phyloP scores from a whole-genome alignment of 1,139 yeast species.

The Eremothecium sinecaudum region DNA sequence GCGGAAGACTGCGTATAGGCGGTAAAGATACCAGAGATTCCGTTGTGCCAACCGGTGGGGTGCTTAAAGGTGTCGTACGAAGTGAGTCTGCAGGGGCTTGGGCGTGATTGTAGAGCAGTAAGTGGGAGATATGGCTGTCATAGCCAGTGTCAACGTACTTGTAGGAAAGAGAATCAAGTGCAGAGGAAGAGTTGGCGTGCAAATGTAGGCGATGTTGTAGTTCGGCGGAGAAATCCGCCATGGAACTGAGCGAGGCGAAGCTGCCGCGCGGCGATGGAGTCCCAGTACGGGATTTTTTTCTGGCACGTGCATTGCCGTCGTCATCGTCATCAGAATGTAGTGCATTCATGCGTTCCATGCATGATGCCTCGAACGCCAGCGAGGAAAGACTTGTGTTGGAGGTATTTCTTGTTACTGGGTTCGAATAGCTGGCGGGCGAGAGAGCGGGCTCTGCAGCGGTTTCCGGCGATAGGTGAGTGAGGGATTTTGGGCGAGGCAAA shows the following conservation, averaged over 20 bases:
- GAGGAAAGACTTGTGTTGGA: slow-evolving; percentile 4
- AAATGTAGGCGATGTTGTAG: slow-evolving; percentile 3
- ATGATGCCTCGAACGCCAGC: slow-evolving; percentile 5
- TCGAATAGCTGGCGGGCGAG: slow-evolving; percentile 1
- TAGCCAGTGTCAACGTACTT: slow-evolving; percentile 2
- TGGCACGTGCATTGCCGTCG: slow-evolving; percentile 7
- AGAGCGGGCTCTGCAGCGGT: neutral
- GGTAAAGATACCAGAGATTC: slow-evolving; percentile 16
- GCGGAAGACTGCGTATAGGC: slow-evolving; percentile 27
- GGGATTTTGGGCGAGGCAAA: slow-evolving; percentile 22
- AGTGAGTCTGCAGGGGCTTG: too few relatives aligned
- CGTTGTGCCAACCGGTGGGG: slow-evolving; percentile 7
- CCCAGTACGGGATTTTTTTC: slow-evolving; percentile 10
- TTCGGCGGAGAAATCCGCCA: slow-evolving; percentile 7
- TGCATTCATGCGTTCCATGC: slow-evolving; percentile 3
- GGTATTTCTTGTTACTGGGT: slow-evolving; percentile 2
- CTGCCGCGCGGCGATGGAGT: slow-evolving; percentile 10
- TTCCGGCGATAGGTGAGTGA: slow-evolving; percentile 11
- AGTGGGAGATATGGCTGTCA: slow-evolving; percentile 6
- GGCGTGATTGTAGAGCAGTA: slow-evolving; percentile 4
- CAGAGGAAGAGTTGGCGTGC: slow-evolving; percentile 6
- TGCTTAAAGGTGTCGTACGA: neutral
- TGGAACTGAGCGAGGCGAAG: slow-evolving; percentile 4
- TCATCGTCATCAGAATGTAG: slow-evolving; percentile 7
- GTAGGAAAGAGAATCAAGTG: slow-evolving; percentile 5